These are phyloP conservation scores for Chaetomidium leptoderma DNA, from an alignment of 495 filamentous ascomycete genomes.

Conservation along the genomic window DNA sequence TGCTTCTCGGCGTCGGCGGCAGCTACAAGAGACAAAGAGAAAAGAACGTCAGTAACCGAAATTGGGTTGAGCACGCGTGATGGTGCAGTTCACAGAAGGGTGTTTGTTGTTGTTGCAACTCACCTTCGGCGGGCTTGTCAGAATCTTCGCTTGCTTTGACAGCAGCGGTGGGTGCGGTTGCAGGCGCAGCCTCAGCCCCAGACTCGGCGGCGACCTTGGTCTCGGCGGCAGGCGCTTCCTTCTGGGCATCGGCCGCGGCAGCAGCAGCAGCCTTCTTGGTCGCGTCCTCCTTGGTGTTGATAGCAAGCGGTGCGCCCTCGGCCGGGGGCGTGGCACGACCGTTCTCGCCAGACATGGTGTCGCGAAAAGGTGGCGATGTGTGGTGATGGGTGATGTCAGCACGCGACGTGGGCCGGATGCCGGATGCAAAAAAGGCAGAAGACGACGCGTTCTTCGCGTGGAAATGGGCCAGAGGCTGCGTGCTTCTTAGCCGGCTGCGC, in stretches of 20 bases:
- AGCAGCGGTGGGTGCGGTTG: too few relatives aligned
- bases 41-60: conserved; percentile 15
- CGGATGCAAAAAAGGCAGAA: conserved; percentile 9
- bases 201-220: conserved; percentile 21
- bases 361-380: conserved; percentile 17
- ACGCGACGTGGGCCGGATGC: conserved; percentile 5
- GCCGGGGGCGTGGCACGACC: conserved; percentile 15
- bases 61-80: background rate
- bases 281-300: conserved; percentile 20
- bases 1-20: conserved; percentile 24
- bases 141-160: conserved; percentile 18
- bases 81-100: background rate
- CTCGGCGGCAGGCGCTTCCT: conserved; percentile 21
- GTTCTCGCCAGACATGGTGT: conserved; percentile 26
- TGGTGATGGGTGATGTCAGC: conserved; percentile 29
- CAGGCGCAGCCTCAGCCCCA: conserved; percentile 21
- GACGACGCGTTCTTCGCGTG: conserved; percentile 33
- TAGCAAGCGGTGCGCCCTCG: conserved; percentile 17
- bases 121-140: conserved; percentile 25
- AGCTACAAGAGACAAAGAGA: conserved; percentile 11
- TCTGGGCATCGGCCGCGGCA: background rate
- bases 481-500: conserved; percentile 8
- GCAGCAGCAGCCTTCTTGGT: conserved; percentile 9
- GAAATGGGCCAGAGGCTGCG: conserved; percentile 17
- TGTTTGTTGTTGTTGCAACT: background rate